These are phyloP conservation scores for Nothopassalora personata DNA, from an alignment of 2,329 filamentous ascomycete species.

Conservation along the genomic window DNA sequence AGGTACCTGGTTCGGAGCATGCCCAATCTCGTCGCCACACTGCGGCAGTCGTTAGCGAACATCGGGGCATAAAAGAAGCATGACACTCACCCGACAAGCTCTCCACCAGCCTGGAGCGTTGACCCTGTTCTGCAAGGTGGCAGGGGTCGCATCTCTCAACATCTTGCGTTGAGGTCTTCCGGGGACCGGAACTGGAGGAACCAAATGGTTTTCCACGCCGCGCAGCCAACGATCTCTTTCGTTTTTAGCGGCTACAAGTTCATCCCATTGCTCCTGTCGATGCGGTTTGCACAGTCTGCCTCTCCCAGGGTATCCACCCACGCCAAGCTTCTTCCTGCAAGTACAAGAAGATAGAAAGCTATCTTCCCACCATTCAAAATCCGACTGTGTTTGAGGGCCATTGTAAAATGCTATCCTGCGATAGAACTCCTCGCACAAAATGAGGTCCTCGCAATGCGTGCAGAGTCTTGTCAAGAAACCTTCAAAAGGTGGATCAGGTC, in stretches of 20 bases:
- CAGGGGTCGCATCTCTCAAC: neutral
- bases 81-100: constrained; percentile 3
- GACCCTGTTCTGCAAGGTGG: neutral
- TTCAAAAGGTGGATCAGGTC: neutral
- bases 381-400: neutral
- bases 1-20: neutral
- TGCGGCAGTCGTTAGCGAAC: neutral
- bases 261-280: neutral
- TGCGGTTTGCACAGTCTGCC: neutral
- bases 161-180: neutral
- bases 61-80: neutral
- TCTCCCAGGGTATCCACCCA: neutral
- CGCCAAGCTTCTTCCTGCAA: neutral
- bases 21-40: constrained; percentile 3
- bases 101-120: neutral
- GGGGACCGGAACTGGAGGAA: neutral
- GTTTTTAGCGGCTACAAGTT: constrained; percentile 1
- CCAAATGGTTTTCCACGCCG: neutral
- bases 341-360: neutral
- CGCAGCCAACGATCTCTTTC: constrained; percentile 4
- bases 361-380: neutral
- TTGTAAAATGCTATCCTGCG: too few species aligned
- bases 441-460: neutral
- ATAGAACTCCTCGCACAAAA: neutral
- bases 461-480: constrained; percentile 5